Evolutionary conservation across 2,329 filamentous ascomycete species (phyloP), one percentile per base, ranked within the genome.

Genomic region (Colletotrichum godetiae): DNA sequence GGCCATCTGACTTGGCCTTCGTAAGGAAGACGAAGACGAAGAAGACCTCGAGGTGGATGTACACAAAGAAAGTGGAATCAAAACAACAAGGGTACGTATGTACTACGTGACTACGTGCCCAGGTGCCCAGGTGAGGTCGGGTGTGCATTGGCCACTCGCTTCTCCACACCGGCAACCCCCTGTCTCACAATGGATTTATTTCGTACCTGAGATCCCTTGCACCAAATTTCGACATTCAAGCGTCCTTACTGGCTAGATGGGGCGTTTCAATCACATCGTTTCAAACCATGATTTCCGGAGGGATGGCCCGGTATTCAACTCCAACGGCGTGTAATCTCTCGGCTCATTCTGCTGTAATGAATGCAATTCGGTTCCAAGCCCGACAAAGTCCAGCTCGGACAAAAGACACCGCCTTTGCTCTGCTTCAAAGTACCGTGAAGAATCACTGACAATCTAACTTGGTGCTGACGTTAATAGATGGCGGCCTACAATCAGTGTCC

Each of bases 261-360:
- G 62, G 55, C 71, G 60, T 74, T 74, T 72, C 68, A 68, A 72
- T 74, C 68, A 55, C 62, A 53, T 72, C 68, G 68, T 74, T 74
- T 67, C 72, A 72, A 70, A 60, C 37, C 55, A 29, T 59, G 67
- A 57, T 66, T 66, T 52, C n/a, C 60, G 24, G 35, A 57, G 60
- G 46, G n/a, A 69, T 69, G 56, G 35, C 67, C 67, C 24, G 67
- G 60, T 31, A 66, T 64, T 52, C 67, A 12, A 46, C 19, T 13
- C 24, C 5, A 27, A 24, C 35, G 27, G 13, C 52, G n/a, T n/a
- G 55, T 29, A 57, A 63, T 52, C 31, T 57, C 57, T 53, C 69
- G 31, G 5, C 29, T 65, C 37, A 5, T 5, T 42, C 37, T 42
- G 37, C 15, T 42, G 37, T 42, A 42, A 42, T 42, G 37, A 42